These are phyloP conservation scores for Botrytis cinerea DNA, from an alignment of 2,329 filamentous ascomycete species.

Conservation along the genomic window DNA sequence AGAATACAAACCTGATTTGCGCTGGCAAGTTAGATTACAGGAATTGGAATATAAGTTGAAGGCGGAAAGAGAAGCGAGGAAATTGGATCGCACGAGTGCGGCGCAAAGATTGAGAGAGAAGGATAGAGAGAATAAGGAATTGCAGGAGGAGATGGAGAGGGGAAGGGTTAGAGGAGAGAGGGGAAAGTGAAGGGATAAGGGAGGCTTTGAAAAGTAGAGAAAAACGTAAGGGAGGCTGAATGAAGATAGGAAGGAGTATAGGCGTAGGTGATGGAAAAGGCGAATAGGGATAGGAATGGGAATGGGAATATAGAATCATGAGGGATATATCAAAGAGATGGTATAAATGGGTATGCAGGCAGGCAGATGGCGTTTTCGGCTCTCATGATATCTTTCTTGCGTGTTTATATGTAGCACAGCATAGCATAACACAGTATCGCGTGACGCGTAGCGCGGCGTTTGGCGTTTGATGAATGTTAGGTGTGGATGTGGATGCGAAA, in stretches of 20 bases:
- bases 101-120: conserved; percentile 76
- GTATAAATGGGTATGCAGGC: neutral
- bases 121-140: conserved; percentile 70
- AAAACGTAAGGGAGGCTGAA: neutral
- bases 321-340: conserved; percentile 1
- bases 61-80: conserved; percentile 80
- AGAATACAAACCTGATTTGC: conserved; percentile 57
- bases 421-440: neutral
- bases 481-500: neutral
- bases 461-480: neutral
- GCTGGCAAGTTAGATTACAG: conserved; percentile 81
- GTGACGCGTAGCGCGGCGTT: neutral
- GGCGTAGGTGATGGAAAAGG: conserved; percentile 5
- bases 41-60: conserved; percentile 89
- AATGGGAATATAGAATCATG: neutral
- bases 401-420: neutral
- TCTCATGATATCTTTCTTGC: neutral
- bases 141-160: conserved; percentile 61
- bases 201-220: neutral
- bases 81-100: conserved; percentile 82
- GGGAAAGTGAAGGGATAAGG: neutral
- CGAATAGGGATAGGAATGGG: neutral
- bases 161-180: conserved; percentile 27
- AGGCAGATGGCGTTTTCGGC: neutral
- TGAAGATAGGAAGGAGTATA: neutral